These are phyloP conservation scores for Alnus glutinosa DNA, from an alignment of 306 rosid species.

Conservation along the genomic window DNA sequence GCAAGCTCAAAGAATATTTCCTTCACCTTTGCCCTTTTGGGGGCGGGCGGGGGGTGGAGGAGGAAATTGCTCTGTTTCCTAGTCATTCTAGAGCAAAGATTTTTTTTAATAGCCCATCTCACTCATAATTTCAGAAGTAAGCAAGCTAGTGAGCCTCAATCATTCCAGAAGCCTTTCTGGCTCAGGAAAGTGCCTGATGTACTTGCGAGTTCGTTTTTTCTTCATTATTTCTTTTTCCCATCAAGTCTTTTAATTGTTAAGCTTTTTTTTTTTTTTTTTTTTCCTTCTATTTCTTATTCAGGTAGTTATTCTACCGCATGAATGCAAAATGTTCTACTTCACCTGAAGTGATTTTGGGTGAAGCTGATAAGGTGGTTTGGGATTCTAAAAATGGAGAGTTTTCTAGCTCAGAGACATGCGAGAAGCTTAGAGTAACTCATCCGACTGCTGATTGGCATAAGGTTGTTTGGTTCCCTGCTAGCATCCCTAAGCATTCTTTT, in stretches of 20 bases:
- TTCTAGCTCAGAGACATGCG: too few species aligned
- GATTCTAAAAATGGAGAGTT: too few species aligned
- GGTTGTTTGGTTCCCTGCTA: too few species aligned
- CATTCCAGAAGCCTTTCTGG: not conserved
- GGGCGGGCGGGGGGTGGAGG: too few species aligned
- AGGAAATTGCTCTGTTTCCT: not conserved
- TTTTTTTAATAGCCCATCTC: too few species aligned
- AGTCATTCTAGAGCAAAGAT: not conserved
- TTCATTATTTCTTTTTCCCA: not conserved
- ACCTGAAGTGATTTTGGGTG: not conserved
- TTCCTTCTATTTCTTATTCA: not conserved
- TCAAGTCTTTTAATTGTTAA: not conserved
- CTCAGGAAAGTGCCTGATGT: not conserved
- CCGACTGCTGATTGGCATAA: too few species aligned
- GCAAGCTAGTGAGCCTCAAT: not conserved
- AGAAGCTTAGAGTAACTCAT: too few species aligned
- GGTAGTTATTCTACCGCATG: not conserved
- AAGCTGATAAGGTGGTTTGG: too few species aligned
- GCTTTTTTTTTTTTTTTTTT: not conserved
- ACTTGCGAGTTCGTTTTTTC: not conserved
- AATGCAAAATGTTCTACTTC: not conserved
- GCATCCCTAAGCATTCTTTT: too few species aligned
- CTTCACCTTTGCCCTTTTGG: too few species aligned
- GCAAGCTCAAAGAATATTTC: not conserved
- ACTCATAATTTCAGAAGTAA: not conserved